These are phyloP conservation scores for Barnettozyma pratensis DNA, from an alignment of 805 yeast genomes.

Conservation along the genomic window DNA sequence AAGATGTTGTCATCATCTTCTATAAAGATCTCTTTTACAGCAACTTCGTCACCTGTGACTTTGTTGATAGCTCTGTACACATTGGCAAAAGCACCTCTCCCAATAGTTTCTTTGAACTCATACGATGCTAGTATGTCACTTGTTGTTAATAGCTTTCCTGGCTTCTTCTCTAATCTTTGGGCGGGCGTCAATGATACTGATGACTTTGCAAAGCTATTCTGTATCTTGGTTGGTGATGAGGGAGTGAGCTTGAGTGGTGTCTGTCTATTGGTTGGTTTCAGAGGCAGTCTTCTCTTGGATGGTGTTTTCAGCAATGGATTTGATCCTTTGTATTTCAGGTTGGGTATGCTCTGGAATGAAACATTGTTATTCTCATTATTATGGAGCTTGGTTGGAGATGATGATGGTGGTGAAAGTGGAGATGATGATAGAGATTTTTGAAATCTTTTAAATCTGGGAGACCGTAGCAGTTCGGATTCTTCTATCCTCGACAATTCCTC, in stretches of 20 bases:
- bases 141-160: conserved; percentile 26
- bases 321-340: conserved; percentile 13
- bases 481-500: conserved; percentile 22
- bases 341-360: conserved; percentile 19
- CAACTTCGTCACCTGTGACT: conserved; percentile 62
- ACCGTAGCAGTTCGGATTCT: conserved; percentile 22
- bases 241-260: conserved; percentile 1
- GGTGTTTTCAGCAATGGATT: conserved; percentile 20
- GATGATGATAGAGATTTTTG: conserved; percentile 22
- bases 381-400: background rate
- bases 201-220: background rate
- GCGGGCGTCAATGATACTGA: conserved; percentile 40
- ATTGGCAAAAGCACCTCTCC: conserved; percentile 88
- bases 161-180: conserved; percentile 41
- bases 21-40: conserved; percentile 72
- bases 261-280: conserved; percentile 13
- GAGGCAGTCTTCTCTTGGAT: conserved; percentile 15
- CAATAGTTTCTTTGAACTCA: conserved; percentile 58
- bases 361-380: conserved; percentile 10
- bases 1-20: conserved; percentile 69
- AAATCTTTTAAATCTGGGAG: conserved; percentile 23
- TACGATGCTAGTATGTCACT: conserved; percentile 33
- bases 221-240: conserved; percentile 1
- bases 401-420: conserved; percentile 14
- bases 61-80: conserved; percentile 74